Conservation (phyloP, 768 basidiomycete genomes). For the Lactarius hatsudake region DNA sequence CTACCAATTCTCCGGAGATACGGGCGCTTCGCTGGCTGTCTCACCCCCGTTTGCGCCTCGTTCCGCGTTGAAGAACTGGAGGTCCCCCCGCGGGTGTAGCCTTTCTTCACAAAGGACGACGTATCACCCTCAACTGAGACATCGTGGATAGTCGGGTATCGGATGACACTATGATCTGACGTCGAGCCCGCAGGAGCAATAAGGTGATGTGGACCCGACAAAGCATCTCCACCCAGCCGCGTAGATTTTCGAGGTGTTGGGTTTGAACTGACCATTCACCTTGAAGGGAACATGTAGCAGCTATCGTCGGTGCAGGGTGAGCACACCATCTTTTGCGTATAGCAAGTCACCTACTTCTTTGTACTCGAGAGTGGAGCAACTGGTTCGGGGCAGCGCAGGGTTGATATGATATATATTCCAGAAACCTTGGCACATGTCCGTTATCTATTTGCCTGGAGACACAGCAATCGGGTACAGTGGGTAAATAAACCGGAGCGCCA, state of each 20-base stretch:
- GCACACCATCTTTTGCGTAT: not conserved
- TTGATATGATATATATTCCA: not conserved
- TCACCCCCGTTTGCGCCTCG: not conserved
- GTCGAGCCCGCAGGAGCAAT: slow-evolving; percentile 2
- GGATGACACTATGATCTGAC: not conserved
- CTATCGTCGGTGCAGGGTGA: not conserved
- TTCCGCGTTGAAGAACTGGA: not conserved
- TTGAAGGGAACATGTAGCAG: no score
- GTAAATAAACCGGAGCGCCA: not conserved
- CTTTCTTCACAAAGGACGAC: not conserved
- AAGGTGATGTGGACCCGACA: slow-evolving; percentile 3
- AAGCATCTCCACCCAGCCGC: not conserved
- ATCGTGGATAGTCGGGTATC: not conserved
- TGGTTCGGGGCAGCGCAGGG: not conserved
- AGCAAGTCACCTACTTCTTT: not conserved
- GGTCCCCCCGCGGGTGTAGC: not conserved
- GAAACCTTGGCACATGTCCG: not conserved
- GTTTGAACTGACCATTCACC: not conserved
- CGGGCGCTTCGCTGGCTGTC: slow-evolving; percentile 8
- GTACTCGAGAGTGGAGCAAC: not conserved
- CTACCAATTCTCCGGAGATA: slow-evolving; percentile 12
- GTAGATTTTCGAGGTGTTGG: not conserved
- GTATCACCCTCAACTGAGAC: not conserved
- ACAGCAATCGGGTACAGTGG: slow-evolving; percentile 7
- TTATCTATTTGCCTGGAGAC: slow-evolving; percentile 3